These are phyloP conservation scores for Mycena crocata DNA, from an alignment of 768 basidiomycete species.

Conservation along the genomic window DNA sequence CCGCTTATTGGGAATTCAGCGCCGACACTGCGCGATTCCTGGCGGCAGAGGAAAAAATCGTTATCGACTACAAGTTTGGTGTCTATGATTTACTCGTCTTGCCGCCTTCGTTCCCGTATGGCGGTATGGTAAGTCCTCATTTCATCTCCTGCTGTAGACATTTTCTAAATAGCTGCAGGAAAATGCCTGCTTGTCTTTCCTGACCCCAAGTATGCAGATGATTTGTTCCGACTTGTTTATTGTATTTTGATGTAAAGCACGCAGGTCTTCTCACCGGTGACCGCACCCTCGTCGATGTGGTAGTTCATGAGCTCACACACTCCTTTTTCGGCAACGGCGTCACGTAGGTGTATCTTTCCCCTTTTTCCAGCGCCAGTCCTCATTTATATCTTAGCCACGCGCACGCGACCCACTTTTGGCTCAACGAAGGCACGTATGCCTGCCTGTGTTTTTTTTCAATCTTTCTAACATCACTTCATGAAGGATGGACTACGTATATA, in stretches of 20 bases:
- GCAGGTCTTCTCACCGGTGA: conserved; percentile 89
- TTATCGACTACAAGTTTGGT: conserved; percentile 83
- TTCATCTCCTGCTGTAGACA: not conserved
- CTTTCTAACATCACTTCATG: not conserved
- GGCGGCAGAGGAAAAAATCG: conserved; percentile 77
- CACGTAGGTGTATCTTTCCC: conserved; percentile 57
- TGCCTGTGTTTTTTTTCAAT: not conserved
- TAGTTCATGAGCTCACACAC: conserved; percentile 88
- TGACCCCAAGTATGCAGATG: conserved; percentile 81
- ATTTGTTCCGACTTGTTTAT: not conserved
- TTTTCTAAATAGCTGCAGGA: conserved; percentile 60
- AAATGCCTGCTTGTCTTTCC: conserved; percentile 89
- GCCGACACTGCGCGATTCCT: conserved; percentile 87
- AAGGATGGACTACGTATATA: conserved; percentile 88
- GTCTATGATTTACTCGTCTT: conserved; percentile 92
- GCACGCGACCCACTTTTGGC: conserved; percentile 85
- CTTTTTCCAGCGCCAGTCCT: not conserved
- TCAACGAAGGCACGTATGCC: conserved; percentile 80
- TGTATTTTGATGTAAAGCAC: not conserved
- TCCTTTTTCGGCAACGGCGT: conserved; percentile 95
- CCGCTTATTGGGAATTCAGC: conserved; percentile 87
- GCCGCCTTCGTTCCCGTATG: conserved; percentile 93
- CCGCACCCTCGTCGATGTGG: conserved; percentile 86
- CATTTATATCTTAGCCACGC: conserved; percentile 60
- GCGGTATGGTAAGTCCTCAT: conserved; percentile 75